A percentile compares a stretch with the other conserved stretches of the same genome.
Evolutionary conservation across 768 basidiomycete genomes (phyloP).

Genomic region (Mycena latifolia): DNA sequence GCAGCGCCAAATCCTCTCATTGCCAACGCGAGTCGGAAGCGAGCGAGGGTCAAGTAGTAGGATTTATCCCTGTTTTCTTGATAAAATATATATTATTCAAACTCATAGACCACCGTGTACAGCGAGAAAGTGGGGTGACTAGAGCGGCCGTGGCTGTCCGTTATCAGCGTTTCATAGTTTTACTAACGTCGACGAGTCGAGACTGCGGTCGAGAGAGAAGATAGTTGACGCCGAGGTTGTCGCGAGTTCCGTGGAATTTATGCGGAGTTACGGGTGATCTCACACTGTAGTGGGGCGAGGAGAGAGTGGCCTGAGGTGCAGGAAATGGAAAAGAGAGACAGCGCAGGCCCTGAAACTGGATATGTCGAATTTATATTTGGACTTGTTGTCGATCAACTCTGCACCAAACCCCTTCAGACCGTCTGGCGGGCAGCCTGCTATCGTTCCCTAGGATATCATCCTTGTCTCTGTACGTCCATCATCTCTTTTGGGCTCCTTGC

Average conservation of each 20-base stretch:
- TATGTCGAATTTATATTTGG: slow-evolving; percentile 43
- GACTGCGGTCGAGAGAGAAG: too few relatives aligned
- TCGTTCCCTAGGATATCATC: slow-evolving; percentile 33
- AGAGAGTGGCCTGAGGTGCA: too few relatives aligned
- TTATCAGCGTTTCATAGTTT: too few relatives aligned
- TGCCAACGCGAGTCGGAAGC: slow-evolving; percentile 18
- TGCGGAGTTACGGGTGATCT: too few relatives aligned
- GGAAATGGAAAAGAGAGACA: too few relatives aligned
- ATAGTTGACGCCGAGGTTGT: too few relatives aligned
- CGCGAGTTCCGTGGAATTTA: too few relatives aligned
- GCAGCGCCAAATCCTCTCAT: slow-evolving; percentile 6
- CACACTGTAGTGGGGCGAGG: too few relatives aligned
- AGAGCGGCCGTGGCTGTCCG: too few relatives aligned
- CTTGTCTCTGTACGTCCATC: slow-evolving; percentile 38
- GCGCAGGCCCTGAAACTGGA: not conserved
- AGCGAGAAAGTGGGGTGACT: too few relatives aligned
- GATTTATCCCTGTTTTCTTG: slow-evolving; percentile 7
- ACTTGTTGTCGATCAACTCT: slow-evolving; percentile 57
- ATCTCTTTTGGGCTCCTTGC: slow-evolving; percentile 1
- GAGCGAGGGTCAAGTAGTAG: slow-evolving; percentile 27
- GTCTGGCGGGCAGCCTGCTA: slow-evolving; percentile 54
- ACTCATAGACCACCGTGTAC: not conserved
- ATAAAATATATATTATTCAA: slow-evolving; percentile 8
- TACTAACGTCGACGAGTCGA: too few relatives aligned
- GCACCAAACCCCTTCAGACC: slow-evolving; percentile 45